A percentile compares a stretch with the other conserved stretches of the same genome.
phyloP scores from a whole-genome alignment of 163 green algal species.

The Scenedesmus sp. region DNA sequence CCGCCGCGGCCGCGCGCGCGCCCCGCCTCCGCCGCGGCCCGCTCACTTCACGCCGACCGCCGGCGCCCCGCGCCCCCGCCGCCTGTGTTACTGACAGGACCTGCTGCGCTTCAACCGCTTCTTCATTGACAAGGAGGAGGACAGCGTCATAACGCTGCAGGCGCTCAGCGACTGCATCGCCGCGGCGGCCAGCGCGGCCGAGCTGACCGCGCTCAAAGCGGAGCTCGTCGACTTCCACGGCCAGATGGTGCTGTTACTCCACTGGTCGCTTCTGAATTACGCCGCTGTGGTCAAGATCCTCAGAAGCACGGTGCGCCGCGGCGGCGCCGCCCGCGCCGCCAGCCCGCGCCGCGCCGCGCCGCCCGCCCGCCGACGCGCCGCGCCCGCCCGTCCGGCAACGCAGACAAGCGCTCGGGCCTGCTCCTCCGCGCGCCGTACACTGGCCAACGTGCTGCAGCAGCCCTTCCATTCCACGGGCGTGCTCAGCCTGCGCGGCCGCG shows the following conservation, averaged over 20 bases:
- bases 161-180: constrained; percentile 31
- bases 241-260: constrained; percentile 84
- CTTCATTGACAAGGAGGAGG: constrained; percentile 85
- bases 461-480: constrained; percentile 84
- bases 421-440: constrained; percentile 76
- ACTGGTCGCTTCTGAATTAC: constrained; percentile 89
- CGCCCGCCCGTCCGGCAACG: no score
- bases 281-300: constrained; percentile 90
- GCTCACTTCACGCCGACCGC: neutral
- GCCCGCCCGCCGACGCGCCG: no score
- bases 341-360: no score
- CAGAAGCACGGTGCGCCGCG: constrained; percentile 79
- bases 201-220: constrained; percentile 35
- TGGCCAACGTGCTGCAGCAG: constrained; percentile 86
- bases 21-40: neutral
- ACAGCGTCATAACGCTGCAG: constrained; percentile 78
- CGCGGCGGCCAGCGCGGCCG: neutral
- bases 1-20: neutral
- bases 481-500: constrained; percentile 53
- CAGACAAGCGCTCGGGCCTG: constrained; percentile 83
- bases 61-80: neutral
- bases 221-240: constrained; percentile 43
- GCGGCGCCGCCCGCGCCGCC: no score
- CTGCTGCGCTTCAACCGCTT: constrained; percentile 71
- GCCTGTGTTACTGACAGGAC: constrained; percentile 8